Percentiles rank a stretch among this genome's conserved stretches.
These are phyloP conservation scores for Mucor irregularis DNA, from an alignment of 371 early-diverging fungal species.

Conservation along the genomic window DNA sequence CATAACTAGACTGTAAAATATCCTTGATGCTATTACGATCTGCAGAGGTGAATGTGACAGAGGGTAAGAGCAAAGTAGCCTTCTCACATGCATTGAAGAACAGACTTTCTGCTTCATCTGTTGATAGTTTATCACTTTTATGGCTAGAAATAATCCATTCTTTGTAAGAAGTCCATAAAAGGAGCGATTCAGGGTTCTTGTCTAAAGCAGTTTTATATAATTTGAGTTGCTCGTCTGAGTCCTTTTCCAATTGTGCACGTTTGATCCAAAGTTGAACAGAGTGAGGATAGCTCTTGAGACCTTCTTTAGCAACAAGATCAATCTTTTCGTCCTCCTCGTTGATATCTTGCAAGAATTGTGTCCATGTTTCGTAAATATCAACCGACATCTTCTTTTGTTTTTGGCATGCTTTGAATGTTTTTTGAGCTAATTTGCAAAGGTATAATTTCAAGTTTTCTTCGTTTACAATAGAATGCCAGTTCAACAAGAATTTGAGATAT, in stretches of 20 bases:
- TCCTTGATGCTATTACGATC: conserved; percentile 51
- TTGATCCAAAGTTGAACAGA: conserved; percentile 44
- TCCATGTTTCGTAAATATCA: conserved; percentile 52
- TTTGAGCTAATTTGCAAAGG: conserved; percentile 48
- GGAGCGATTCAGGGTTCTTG: conserved; percentile 36
- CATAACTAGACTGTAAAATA: conserved; percentile 45
- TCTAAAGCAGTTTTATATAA: conserved; percentile 36
- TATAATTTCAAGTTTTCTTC: conserved; percentile 67
- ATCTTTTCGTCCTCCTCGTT: conserved; percentile 20
- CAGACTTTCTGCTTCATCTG: conserved; percentile 31
- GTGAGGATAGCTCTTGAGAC: conserved; percentile 37
- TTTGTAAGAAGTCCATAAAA: conserved; percentile 52
- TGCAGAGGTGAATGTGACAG: conserved; percentile 39
- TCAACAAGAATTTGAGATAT: conserved; percentile 62
- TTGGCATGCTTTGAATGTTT: conserved; percentile 44
- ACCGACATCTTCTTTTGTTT: conserved; percentile 39
- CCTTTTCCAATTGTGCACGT: conserved; percentile 27
- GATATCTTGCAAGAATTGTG: conserved; percentile 22
- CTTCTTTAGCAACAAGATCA: conserved; percentile 38
- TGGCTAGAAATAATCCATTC: conserved; percentile 35
- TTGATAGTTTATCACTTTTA: conserved; percentile 11
- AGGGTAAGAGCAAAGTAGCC: conserved; percentile 48
- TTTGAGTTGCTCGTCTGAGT: conserved; percentile 20
- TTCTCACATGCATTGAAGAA: conserved; percentile 49
- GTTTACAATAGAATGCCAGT: conserved; percentile 43